Evolutionary conservation across 2,329 filamentous ascomycete species (phyloP), one percentile per base, ranked within the genome.

Genomic region (Ascomycota sp.): DNA sequence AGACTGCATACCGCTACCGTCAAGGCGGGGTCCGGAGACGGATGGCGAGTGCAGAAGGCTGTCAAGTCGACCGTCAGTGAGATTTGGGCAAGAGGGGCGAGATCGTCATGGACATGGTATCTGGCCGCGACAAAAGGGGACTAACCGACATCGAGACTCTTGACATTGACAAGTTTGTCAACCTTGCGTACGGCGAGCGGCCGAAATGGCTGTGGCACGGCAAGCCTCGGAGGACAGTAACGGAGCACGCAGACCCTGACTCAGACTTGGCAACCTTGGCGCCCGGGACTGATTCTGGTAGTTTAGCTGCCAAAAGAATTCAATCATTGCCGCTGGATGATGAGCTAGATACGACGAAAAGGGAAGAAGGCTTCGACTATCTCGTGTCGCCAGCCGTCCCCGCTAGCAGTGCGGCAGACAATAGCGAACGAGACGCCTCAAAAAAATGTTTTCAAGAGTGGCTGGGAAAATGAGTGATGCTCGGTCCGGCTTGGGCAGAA

Each of bases 31-130:
- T 78, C 76, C 30, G 77, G 81, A 22, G 83, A 94, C 45, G 78
- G 77, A 3, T 94, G 86, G 81, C 78, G 76, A 11, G 80, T 91
- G n/a, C 80, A 83, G 30, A 76, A 81, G 43, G 85, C 86, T 12
- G 82, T 98, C 43, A 95, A 95, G 48, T 92, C 82, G 3, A 94
- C 86, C 0, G 79, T 95, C 28, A 83, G 79, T 12, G 89, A 94
- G 51, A 70, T 98, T 24, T 82, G 82, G 86, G 89, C 10, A 93
- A 94, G 48, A 76, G 86, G 31, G 85, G 85, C 28, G 86, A 94
- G 49, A 79, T 94, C 55, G 76, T 94, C 28, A 82, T 92, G 61
- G 85, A 82, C n/a, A 91, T 92, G 61, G 83, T 93, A 5, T 78
- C 75, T 24, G 73, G 78, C 19, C 73, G 76, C 28, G 83, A 92